A percentile compares a stretch with the other conserved stretches of the same genome.
Evolutionary conservation across 345 rosid genomes (phyloP).

Genomic region (Boechera retrofracta): DNA sequence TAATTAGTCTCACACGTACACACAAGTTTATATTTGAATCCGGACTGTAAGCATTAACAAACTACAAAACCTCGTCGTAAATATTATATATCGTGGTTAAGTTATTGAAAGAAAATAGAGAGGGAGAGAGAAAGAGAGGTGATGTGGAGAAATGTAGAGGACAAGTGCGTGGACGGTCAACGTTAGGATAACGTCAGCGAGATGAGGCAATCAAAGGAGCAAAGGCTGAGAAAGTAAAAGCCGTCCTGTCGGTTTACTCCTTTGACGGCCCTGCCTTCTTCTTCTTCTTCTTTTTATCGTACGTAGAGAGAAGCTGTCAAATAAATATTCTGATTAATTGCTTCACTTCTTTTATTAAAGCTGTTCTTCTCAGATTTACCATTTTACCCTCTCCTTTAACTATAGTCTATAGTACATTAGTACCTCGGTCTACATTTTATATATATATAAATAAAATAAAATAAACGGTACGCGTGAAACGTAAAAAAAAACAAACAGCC

Average conservation of each 20-base stretch:
- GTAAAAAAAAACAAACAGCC: too few species aligned
- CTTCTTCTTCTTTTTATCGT: background rate
- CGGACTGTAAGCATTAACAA: too few species aligned
- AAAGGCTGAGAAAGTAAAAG: constrained; percentile 33
- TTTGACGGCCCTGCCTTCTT: background rate
- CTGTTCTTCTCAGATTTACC: constrained; percentile 4
- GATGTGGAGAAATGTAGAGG: background rate
- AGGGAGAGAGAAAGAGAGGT: background rate
- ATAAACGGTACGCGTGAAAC: background rate
- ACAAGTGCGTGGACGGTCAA: constrained; percentile 30
- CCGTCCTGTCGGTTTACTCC: constrained; percentile 43
- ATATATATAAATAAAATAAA: too few species aligned
- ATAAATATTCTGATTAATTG: background rate
- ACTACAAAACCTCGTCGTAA: too few species aligned
- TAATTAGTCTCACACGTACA: too few species aligned
- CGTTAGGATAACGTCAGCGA: constrained; percentile 42
- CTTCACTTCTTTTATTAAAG: constrained; percentile 25
- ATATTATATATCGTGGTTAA: too few species aligned
- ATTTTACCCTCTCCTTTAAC: background rate
- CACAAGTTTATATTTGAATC: too few species aligned
- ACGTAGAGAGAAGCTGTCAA: too few species aligned
- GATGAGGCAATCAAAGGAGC: constrained; percentile 46
- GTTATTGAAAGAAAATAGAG: too few species aligned
- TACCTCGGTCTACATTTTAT: background rate
- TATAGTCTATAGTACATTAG: too few species aligned